A percentile compares a stretch with the other conserved stretches of the same genome.
Conservation (phyloP, 1,284 basidiomycete genomes). For the Boletellus deceptivus region DNA sequence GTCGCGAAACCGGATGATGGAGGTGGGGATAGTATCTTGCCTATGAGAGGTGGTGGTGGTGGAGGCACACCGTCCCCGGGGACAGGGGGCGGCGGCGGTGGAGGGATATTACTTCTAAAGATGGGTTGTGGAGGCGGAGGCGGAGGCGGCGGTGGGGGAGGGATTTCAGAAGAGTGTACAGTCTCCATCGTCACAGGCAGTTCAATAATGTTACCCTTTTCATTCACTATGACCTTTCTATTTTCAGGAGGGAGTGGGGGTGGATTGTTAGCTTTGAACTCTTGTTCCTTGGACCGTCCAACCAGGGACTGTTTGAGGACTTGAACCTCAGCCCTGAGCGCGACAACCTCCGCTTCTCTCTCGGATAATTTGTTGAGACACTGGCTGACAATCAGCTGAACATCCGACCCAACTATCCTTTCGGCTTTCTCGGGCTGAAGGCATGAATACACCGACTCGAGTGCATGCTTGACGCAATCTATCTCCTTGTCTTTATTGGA, state of each 20-base stretch:
- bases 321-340: conserved; percentile 52
- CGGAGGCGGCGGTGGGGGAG: conserved; percentile 13
- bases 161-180: not conserved
- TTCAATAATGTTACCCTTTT: conserved; percentile 24
- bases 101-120: not conserved
- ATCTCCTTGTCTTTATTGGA: conserved; percentile 71
- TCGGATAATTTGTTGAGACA: conserved; percentile 69
- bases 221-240: conserved; percentile 11
- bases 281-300: conserved; percentile 62
- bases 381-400: conserved; percentile 66
- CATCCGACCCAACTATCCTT: conserved; percentile 55
- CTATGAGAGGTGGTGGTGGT: conserved; percentile 30
- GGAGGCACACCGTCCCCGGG: conserved; percentile 12
- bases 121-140: conserved; percentile 4
- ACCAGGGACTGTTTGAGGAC: conserved; percentile 51
- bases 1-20: conserved; percentile 28
- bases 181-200: not conserved
- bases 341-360: conserved; percentile 67
- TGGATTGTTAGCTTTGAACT: conserved; percentile 65
- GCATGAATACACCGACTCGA: conserved; percentile 82
- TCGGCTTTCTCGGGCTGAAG: conserved; percentile 58
- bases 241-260: conserved; percentile 58
- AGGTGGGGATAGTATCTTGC: conserved; percentile 35
- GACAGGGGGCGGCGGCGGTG: conserved; percentile 8
- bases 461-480: conserved; percentile 73